These are phyloP conservation scores for Penicillium expansum DNA, from an alignment of 2,329 filamentous ascomycete genomes.

Conservation along the genomic window DNA sequence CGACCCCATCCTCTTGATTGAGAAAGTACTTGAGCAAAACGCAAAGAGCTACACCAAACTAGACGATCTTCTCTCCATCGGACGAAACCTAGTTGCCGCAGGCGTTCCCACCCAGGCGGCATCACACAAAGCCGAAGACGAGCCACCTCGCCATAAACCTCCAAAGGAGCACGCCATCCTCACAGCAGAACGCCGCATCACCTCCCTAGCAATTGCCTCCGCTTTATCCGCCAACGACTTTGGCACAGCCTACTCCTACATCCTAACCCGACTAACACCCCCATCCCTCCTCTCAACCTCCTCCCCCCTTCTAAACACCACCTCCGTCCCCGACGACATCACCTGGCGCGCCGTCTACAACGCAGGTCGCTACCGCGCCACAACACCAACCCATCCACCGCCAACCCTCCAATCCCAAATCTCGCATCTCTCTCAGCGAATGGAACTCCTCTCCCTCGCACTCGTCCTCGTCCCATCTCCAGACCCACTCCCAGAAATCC, in stretches of 20 bases:
- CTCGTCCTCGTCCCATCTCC: conserved; percentile 58
- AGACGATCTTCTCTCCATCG: conserved; percentile 62
- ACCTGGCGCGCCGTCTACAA: conserved; percentile 64
- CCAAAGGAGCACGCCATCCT: conserved; percentile 30
- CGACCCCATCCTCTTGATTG: conserved; percentile 58
- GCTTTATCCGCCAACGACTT: conserved; percentile 47
- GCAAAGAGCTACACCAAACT: conserved; percentile 60
- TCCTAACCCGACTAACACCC: conserved; percentile 56
- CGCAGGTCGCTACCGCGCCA: conserved; percentile 55
- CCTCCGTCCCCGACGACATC: conserved; percentile 51
- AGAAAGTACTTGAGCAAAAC: conserved; percentile 62
- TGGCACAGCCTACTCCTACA: conserved; percentile 65
- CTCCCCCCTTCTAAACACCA: conserved; percentile 26
- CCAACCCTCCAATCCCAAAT: conserved; percentile 45
- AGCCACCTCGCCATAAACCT: conserved; percentile 8
- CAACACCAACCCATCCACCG: conserved; percentile 27
- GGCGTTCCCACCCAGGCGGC: conserved; percentile 35
- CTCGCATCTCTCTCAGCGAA: conserved; percentile 59
- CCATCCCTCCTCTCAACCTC: conserved; percentile 33
- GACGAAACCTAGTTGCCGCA: conserved; percentile 55
- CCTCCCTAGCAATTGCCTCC: conserved; percentile 46
- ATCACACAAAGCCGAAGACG: conserved; percentile 20
- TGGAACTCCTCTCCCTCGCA: conserved; percentile 63
- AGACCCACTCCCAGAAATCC: conserved; percentile 57
- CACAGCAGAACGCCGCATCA: conserved; percentile 47